These are phyloP conservation scores for Penicillium sp. DNA, from an alignment of 2,329 filamentous ascomycete species.

Conservation along the genomic window DNA sequence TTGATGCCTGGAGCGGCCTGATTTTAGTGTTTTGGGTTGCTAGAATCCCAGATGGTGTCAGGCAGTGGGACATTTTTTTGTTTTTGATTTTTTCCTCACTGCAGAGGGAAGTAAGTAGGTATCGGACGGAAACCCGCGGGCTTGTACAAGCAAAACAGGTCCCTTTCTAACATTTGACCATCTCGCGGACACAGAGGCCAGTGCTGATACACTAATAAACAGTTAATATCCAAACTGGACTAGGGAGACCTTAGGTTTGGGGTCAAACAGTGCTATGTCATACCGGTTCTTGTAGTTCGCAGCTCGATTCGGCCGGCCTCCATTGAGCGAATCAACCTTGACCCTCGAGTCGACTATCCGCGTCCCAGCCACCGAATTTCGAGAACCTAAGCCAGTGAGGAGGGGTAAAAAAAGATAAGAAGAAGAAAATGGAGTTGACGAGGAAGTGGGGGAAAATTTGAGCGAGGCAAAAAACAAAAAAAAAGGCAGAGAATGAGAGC, in stretches of 20 bases:
- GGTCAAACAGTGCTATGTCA: constrained; percentile 5
- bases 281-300: constrained; percentile 20
- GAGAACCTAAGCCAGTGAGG: background rate
- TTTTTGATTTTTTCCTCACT: constrained; percentile 9
- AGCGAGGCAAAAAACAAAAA: background rate
- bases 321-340: constrained; percentile 16
- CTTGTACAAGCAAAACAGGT: background rate
- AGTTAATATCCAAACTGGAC: background rate
- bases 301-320: constrained; percentile 2
- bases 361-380: constrained; percentile 25
- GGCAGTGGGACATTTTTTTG: constrained; percentile 9
- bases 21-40: constrained; percentile 20
- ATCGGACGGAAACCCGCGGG: constrained; percentile 2
- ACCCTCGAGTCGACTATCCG: constrained; percentile 9
- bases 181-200: background rate
- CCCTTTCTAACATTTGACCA: background rate
- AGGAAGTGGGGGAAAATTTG: background rate
- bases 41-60: constrained; percentile 20
- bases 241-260: background rate
- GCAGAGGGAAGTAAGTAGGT: background rate
- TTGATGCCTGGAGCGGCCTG: constrained; percentile 16
- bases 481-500: background rate
- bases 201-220: background rate
- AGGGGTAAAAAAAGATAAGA: constrained; percentile 1
- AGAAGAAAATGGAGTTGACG: background rate